Percentiles rank a stretch among this genome's conserved stretches.
Conservation (phyloP, 352 stramenopile species). For the Phytophthora brassicae region DNA sequence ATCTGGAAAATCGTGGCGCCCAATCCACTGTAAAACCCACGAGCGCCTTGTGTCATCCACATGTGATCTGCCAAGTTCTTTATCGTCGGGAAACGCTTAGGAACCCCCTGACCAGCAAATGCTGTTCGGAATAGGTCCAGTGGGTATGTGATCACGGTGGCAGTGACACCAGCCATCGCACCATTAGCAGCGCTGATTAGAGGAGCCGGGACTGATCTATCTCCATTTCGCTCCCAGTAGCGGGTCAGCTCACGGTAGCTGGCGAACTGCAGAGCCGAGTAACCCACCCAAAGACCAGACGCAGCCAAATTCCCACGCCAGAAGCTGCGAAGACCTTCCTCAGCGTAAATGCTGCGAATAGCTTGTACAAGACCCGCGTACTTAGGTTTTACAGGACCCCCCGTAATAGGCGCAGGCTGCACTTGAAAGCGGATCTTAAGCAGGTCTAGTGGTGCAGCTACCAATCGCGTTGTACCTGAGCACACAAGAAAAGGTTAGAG, state of each 20-base stretch:
- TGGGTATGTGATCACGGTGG: slow-evolving; percentile 92
- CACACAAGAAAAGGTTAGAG: neutral
- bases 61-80: slow-evolving; percentile 71
- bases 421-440: slow-evolving; percentile 87
- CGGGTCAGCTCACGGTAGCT: slow-evolving; percentile 54
- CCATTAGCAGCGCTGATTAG: slow-evolving; percentile 79
- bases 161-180: slow-evolving; percentile 82
- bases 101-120: slow-evolving; percentile 90
- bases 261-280: slow-evolving; percentile 79
- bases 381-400: slow-evolving; percentile 29
- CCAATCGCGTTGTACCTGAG: slow-evolving; percentile 57
- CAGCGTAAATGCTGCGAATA: slow-evolving; percentile 65
- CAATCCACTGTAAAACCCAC: slow-evolving; percentile 91
- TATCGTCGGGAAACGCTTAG: slow-evolving; percentile 82
- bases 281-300: slow-evolving; percentile 79
- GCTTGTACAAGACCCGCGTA: slow-evolving; percentile 61
- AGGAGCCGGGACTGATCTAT: neutral
- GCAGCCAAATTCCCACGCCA: slow-evolving; percentile 84
- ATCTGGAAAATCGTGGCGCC: slow-evolving; percentile 91
- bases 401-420: too few species aligned
- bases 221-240: slow-evolving; percentile 36
- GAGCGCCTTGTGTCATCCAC: slow-evolving; percentile 65
- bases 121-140: slow-evolving; percentile 94
- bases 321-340: slow-evolving; percentile 82
- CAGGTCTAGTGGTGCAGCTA: slow-evolving; percentile 77